A percentile compares a stretch with the other conserved stretches of the same genome.
These are phyloP conservation scores for Leucogyrophana mollusca DNA, from an alignment of 768 basidiomycete genomes.

Conservation along the genomic window DNA sequence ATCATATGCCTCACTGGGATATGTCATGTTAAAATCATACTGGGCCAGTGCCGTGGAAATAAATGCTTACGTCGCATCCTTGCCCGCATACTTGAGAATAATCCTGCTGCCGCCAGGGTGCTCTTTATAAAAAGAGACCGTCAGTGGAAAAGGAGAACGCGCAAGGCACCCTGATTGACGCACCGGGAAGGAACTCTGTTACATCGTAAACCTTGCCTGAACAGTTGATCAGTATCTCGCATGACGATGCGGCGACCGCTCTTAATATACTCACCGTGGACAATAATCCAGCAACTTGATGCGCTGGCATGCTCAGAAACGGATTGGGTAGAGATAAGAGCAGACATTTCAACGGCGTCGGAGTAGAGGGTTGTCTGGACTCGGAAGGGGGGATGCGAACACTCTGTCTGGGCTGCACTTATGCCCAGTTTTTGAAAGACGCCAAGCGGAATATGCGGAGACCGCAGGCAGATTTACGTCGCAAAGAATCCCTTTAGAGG, in stretches of 20 bases:
- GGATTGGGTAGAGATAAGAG: conserved; percentile 37
- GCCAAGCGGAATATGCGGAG: conserved; percentile 14
- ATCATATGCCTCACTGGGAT: conserved; percentile 66
- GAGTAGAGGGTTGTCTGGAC: not conserved
- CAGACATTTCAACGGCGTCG: conserved; percentile 11
- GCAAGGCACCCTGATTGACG: conserved; percentile 6
- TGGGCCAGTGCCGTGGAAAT: conserved; percentile 5
- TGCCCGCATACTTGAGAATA: conserved; percentile 83
- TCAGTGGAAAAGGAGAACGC: not conserved
- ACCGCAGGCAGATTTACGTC: conserved; percentile 5
- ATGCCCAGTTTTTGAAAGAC: conserved; percentile 11
- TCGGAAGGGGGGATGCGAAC: not conserved
- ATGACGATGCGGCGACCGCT: not conserved
- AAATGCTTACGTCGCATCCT: conserved; percentile 71
- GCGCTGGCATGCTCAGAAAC: conserved; percentile 49
- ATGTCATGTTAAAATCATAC: not conserved
- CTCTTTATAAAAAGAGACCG: conserved; percentile 17
- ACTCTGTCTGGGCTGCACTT: not conserved
- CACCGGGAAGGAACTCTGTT: conserved; percentile 66
- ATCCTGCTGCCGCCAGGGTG: conserved; percentile 69
- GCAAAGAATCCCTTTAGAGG: not conserved
- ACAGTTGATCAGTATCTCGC: not conserved
- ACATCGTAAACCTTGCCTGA: conserved; percentile 71
- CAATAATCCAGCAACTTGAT: conserved; percentile 72
- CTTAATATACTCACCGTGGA: conserved; percentile 50